Base-by-base conservation (phyloP, 495 filamentous ascomycete genomes). In the Talaromyces ruber region DNA sequence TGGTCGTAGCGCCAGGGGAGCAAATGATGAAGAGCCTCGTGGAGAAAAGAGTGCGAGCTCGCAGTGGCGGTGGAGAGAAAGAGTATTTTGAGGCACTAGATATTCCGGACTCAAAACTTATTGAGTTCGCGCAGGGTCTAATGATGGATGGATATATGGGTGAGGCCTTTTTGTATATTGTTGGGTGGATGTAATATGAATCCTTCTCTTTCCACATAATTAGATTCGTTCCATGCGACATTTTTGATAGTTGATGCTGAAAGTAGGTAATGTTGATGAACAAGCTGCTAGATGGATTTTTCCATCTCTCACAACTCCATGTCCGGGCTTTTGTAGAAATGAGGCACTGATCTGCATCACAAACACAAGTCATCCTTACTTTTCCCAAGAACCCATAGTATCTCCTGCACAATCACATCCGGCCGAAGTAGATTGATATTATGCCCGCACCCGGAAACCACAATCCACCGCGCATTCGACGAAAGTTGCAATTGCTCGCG, bases 381-480 rank as follows among this genome's bases (percentile, higher is more conserved):
- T 28, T n/a, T 54, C 26, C 5, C 51, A 14, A 54, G 51, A 26
- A 82, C 80, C 80, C 81, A 84, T 62, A 57, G 60, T 7, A 82
- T 71, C 65, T 79, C 78, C 22, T 64, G 64, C 0, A 74, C 77
- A 57, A 84, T 71, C 12, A 80, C 70, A 55, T 81, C 80, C 32
- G 79, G 80, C 7, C 76, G 70, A 6, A 76, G 64, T 22, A 79
- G 56, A 62, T 81, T 74, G 12, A 84, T 71, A 70, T 82, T 69
- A 65, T 84, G 81, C 21, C 80, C 80, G 64, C 76, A 80, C 22
- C 76, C 78, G 6, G 73, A 65, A 3, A 81, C 18, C 39, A 76
- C 65, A 21, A 78, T 68, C 22, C 75, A 71, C 50, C 72, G 69
- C 47, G 68, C 72, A 0, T 39, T 69, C 32, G 65, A 65, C 0